Conservation (phyloP, 192 early-diverging fungal species). For the Linnemannia elongata region DNA sequence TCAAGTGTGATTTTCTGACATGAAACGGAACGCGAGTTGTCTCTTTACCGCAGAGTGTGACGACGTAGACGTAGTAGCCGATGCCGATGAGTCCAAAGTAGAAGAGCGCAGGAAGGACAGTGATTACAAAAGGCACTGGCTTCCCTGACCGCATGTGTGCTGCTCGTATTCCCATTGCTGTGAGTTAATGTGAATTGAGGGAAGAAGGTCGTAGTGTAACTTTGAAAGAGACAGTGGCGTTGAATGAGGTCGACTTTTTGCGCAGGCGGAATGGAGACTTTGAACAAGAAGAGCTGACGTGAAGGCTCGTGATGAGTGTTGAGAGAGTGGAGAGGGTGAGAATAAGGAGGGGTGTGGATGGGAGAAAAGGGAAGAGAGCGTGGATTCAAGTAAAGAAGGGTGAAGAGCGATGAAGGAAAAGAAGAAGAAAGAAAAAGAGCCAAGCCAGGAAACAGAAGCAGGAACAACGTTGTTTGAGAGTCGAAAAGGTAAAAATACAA, state of each 20-base stretch:
- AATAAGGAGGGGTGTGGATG: not conserved
- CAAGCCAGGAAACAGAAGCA: not conserved
- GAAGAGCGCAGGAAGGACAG: conserved; percentile 36
- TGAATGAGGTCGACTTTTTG: too few species aligned
- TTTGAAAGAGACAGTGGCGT: not conserved
- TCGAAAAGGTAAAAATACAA: not conserved
- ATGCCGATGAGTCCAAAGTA: conserved; percentile 37
- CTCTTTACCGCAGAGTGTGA: conserved; percentile 36
- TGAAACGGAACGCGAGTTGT: not conserved
- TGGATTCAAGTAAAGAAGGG: too few species aligned
- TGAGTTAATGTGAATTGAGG: not conserved
- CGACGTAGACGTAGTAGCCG: conserved; percentile 44
- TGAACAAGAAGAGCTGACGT: too few species aligned
- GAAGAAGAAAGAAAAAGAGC: not conserved
- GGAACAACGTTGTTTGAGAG: not conserved
- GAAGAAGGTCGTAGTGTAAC: not conserved
- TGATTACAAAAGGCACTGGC: conserved; percentile 26
- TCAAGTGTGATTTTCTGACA: not conserved
- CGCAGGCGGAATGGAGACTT: too few species aligned
- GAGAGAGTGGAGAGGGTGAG: not conserved
- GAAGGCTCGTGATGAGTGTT: too few species aligned
- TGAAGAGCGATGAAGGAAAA: not conserved
- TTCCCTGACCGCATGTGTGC: conserved; percentile 49
- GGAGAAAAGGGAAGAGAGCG: not conserved
- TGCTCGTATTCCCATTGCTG: conserved; percentile 18